Evolutionary conservation across 352 stramenopile genomes (phyloP).

Genomic region (Pythium myriotylum): DNA sequence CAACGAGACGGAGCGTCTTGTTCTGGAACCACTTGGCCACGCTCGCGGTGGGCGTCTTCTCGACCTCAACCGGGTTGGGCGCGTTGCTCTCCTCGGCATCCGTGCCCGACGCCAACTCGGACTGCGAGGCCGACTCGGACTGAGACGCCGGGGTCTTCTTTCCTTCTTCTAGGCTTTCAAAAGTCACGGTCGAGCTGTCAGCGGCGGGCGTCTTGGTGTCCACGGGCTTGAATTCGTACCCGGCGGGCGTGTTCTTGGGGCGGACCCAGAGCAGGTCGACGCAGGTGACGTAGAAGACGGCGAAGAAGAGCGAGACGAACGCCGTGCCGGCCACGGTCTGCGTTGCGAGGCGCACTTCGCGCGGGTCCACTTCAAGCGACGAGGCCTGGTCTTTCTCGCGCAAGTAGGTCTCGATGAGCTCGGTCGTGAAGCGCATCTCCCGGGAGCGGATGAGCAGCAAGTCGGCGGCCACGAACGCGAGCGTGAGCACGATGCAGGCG

Average conservation of each 20-base stretch:
- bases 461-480: constrained; percentile 38
- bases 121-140: background rate
- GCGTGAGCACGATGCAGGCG: constrained; percentile 23
- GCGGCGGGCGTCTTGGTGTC: background rate
- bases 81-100: background rate
- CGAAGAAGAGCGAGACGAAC: constrained; percentile 30
- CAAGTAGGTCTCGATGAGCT: constrained; percentile 38
- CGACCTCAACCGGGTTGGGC: background rate
- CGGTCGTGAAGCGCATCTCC: constrained; percentile 56
- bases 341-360: constrained; percentile 32
- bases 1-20: background rate
- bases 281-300: constrained; percentile 21
- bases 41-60: background rate
- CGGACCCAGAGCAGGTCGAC: constrained; percentile 14
- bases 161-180: constrained; percentile 1
- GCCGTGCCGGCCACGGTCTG: constrained; percentile 19
- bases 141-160: background rate
- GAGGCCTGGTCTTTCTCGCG: constrained; percentile 35
- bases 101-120: background rate
- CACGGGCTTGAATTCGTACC: constrained; percentile 2
- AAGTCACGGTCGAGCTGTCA: background rate
- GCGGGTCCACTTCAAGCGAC: constrained; percentile 32
- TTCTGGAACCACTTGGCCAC: constrained; percentile 36
- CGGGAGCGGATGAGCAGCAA: constrained; percentile 44
- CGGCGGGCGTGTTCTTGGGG: background rate